Evolutionary conservation across 805 yeast species (phyloP), one percentile per base, ranked within the genome.

Genomic region (Saturnispora zaruensis): DNA sequence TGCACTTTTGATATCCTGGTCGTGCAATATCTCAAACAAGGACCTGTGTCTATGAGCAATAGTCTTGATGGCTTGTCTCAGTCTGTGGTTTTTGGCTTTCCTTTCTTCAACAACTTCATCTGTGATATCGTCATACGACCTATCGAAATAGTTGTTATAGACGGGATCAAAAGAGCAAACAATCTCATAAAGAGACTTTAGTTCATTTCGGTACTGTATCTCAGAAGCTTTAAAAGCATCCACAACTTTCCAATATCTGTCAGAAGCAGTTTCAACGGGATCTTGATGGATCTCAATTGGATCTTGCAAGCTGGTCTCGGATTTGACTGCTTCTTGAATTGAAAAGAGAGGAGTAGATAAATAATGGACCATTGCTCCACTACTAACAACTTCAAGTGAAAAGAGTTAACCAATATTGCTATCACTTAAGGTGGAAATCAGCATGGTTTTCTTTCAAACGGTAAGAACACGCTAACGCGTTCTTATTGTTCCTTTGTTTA

Each of bases 141-240:
- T 59, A 48, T 64, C 66, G 46, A 55, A 62, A 48, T 63, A 65
- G 47, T 56, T 59, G 50, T 64, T 57, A 52, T 53, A 62, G 25
- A 59, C 56, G 6, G 60, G 55, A 45, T 65, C 65, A 46, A 64
- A 63, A 41, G 54, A 45, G 48, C 59, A 54, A 13, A 59, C 43
- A 4, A 63, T 37, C 3, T 57, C 34, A 30, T 57, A 45, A 13
- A 65, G 46, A 2, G 57, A 51, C 32, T 53, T 51, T 16, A 65
- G 44, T 28, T 64, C 63, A 5, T 46, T 44, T 3, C 25, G 8
- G 40, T 63, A 65, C 3, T 44, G 52, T 1, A 13, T 13, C 42
- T 65, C 68, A 8, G 57, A 48, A 14, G 18, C 30, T 8, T 44
- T 47, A 20, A 57, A 52, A 32, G 57, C 59, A 5, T 37, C 30